Conservation (phyloP, 2,329 filamentous ascomycete species). For the Trichophyton benhamiae region DNA sequence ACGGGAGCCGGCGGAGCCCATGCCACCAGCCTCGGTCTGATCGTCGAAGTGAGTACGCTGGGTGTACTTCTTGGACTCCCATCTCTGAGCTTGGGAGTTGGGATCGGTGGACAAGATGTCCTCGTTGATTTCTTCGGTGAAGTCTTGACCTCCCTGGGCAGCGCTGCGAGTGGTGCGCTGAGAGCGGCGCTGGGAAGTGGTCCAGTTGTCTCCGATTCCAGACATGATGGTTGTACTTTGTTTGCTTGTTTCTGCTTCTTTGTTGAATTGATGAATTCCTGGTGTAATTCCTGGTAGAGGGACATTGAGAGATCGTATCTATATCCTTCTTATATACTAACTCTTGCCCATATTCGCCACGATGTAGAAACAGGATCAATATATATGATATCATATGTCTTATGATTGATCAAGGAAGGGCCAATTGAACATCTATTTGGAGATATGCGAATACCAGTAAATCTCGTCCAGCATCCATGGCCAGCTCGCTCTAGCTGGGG, state of each 20-base stretch:
- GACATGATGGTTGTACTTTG: constrained; percentile 9
- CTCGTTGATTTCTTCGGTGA: constrained; percentile 4
- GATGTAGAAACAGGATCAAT: not conserved
- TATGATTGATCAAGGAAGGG: not conserved
- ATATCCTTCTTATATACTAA: not conserved
- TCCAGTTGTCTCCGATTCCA: constrained; percentile 9
- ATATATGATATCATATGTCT: not conserved
- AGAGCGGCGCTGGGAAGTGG: constrained; percentile 5
- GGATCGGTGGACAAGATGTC: not conserved
- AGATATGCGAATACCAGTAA: not conserved
- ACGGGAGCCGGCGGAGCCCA: not conserved
- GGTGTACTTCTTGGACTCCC: constrained; percentile 7
- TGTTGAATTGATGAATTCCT: not conserved
- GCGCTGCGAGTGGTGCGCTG: constrained; percentile 2
- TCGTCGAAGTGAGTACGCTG: not conserved
- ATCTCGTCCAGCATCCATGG: not conserved
- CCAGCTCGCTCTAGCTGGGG: not conserved
- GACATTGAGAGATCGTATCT: not conserved
- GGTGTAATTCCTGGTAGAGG: not conserved
- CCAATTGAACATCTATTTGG: not conserved
- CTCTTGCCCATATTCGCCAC: not conserved
- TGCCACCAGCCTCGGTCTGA: not conserved
- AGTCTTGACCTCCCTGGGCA: constrained; percentile 5
- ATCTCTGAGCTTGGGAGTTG: constrained; percentile 4
- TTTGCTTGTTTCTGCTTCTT: not conserved